These are phyloP conservation scores for Allantophomopsis lycopodina DNA, from an alignment of 2,329 filamentous ascomycete genomes.

Conservation along the genomic window DNA sequence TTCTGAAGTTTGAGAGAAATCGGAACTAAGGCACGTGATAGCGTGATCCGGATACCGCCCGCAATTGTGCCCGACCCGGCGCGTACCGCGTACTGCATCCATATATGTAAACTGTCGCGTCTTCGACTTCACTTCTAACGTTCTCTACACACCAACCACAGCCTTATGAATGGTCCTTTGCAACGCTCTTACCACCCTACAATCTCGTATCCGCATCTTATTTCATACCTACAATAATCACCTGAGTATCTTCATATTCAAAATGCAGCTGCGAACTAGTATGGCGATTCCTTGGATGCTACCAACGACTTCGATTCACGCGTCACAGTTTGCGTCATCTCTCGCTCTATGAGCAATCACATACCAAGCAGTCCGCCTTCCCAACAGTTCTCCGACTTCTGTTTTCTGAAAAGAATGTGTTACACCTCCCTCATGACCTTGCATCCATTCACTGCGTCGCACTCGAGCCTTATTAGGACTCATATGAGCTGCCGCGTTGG, in stretches of 20 bases:
- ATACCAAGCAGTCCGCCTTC: conserved; percentile 59
- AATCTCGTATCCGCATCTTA: neutral
- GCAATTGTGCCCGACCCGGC: no score
- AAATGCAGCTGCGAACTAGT: conserved; percentile 13
- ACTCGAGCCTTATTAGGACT: conserved; percentile 48
- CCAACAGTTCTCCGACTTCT: conserved; percentile 64
- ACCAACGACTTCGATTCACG: conserved; percentile 9
- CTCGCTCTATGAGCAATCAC: conserved; percentile 22
- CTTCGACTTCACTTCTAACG: conserved; percentile 2
- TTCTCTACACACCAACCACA: conserved; percentile 4
- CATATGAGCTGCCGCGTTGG: conserved; percentile 31
- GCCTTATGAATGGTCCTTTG: conserved; percentile 11
- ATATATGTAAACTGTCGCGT: conserved; percentile 1
- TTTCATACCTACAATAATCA: no score
- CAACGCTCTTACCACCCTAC: conserved; percentile 5
- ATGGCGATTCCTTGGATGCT: conserved; percentile 6
- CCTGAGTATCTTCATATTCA: conserved; percentile 6
- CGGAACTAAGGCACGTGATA: no score
- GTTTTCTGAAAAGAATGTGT: conserved; percentile 58
- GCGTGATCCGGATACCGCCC: no score
- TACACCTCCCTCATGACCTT: conserved; percentile 23
- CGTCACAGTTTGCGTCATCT: conserved; percentile 25
- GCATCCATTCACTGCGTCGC: conserved; percentile 28
- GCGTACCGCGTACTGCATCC: no score
- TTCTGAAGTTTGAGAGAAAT: no score